Percentiles rank a stretch among this genome's conserved stretches.
Evolutionary conservation across 306 rosid species (phyloP).

Genomic region (Rosa rugosa): DNA sequence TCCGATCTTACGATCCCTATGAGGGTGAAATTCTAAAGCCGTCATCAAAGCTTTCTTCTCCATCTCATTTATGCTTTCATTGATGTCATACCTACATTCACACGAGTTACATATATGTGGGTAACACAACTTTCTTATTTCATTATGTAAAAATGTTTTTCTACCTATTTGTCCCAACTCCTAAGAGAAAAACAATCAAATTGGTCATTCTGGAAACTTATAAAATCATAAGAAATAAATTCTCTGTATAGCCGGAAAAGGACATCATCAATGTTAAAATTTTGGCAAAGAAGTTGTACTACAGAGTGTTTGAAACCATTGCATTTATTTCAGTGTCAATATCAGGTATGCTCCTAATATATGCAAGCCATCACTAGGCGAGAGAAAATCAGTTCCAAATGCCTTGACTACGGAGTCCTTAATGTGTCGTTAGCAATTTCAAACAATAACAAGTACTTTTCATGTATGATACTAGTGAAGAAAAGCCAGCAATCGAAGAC

Average conservation of each 20-base stretch:
- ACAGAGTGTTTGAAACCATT: not conserved
- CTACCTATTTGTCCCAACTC: not conserved
- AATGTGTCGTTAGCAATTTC: not conserved
- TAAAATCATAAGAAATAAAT: no score
- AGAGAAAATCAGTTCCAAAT: not conserved
- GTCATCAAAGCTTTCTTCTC: conserved; percentile 57
- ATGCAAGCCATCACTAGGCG: not conserved
- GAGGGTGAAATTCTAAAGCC: conserved; percentile 78
- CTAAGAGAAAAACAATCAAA: not conserved
- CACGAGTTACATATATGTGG: conserved; percentile 19
- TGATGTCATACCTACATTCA: conserved; percentile 59
- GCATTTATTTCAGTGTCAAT: not conserved
- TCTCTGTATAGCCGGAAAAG: not conserved
- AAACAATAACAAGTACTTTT: no score
- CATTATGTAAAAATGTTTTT: not conserved
- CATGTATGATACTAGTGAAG: not conserved
- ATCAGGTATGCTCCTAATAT: not conserved
- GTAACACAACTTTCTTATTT: conserved; percentile 18
- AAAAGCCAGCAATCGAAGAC: not conserved
- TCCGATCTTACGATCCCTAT: conserved; percentile 57
- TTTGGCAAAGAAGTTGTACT: not conserved
- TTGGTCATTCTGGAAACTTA: not conserved
- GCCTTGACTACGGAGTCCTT: not conserved
- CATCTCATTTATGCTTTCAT: conserved; percentile 48
- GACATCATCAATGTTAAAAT: no score